Evolutionary conservation across 2,329 filamentous ascomycete genomes (phyloP).

Genomic region (Arachnomyces sp.): DNA sequence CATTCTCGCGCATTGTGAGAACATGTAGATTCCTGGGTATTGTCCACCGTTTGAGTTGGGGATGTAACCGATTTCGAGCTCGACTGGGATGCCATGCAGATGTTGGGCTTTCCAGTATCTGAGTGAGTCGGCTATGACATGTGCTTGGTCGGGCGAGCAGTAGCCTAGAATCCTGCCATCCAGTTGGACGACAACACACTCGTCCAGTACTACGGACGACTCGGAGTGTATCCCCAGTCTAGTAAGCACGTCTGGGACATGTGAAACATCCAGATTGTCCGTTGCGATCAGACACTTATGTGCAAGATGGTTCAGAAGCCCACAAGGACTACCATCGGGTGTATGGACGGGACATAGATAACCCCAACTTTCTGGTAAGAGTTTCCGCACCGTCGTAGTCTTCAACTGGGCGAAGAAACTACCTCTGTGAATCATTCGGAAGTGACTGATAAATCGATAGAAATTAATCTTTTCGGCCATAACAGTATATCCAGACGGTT

Average conservation of each 20-base stretch:
- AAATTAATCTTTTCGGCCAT: conserved; percentile 99
- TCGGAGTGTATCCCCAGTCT: conserved; percentile 70
- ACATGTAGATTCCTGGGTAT: conserved; percentile 92
- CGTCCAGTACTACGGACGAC: conserved; percentile 69
- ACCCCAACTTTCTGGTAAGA: conserved; percentile 94
- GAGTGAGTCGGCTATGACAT: conserved; percentile 73
- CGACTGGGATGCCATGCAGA: conserved; percentile 65
- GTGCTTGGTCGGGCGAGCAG: conserved; percentile 76
- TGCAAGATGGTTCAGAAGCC: conserved; percentile 85
- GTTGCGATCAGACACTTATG: conserved; percentile 93
- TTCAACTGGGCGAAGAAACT: conserved; percentile 97
- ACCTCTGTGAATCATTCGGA: conserved; percentile 97
- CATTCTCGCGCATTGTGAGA: conserved; percentile 78
- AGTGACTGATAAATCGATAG: conserved; percentile 95
- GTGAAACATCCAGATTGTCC: conserved; percentile 61
- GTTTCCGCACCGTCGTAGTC: conserved; percentile 91
- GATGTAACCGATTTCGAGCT: conserved; percentile 87
- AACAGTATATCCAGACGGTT: conserved; percentile 89
- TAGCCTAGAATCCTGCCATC: conserved; percentile 86
- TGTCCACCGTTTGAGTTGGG: conserved; percentile 84
- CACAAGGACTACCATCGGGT: conserved; percentile 90
- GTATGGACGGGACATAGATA: conserved; percentile 97
- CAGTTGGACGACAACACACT: conserved; percentile 81
- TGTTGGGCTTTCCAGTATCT: conserved; percentile 94
- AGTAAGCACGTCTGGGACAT: conserved; percentile 62